Conservation (phyloP, 441 rosid genomes). For the Adansonia madagascariensis region DNA sequence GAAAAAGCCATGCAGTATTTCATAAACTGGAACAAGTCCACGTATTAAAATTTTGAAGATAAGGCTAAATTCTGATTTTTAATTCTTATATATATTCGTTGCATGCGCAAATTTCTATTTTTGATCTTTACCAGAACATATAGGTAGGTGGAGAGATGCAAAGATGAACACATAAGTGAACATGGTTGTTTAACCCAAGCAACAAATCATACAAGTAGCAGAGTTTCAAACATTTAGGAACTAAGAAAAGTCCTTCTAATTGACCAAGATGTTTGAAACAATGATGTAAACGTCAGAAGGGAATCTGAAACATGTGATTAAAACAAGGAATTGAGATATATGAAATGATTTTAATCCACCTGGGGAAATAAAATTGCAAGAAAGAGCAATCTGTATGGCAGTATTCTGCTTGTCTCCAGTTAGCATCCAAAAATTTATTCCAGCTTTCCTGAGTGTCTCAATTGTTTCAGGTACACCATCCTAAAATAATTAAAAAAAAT, state of each 20-base stretch:
- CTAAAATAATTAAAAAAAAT: conserved; percentile 36
- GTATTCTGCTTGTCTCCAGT: conserved; percentile 86
- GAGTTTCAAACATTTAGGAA: conserved; percentile 15
- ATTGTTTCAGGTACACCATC: conserved; percentile 90
- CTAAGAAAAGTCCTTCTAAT: conserved; percentile 19
- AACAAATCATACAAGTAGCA: not conserved
- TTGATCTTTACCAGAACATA: conserved; percentile 14
- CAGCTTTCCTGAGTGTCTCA: conserved; percentile 73
- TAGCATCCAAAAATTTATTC: conserved; percentile 86
- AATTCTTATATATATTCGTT: not conserved
- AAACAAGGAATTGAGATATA: conserved; percentile 18
- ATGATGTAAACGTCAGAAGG: not conserved
- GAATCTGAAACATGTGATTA: not conserved
- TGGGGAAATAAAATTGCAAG: conserved; percentile 80
- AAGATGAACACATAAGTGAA: conserved; percentile 11
- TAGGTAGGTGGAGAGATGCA: not conserved
- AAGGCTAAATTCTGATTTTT: not conserved
- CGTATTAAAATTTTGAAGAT: conserved; percentile 1
- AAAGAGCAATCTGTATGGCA: conserved; percentile 79
- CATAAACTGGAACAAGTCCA: not conserved
- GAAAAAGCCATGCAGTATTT: not conserved
- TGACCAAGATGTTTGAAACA: conserved; percentile 6
- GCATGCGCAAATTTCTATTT: not conserved
- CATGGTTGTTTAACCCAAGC: not conserved
- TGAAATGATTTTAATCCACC: conserved; percentile 40